Evolutionary conservation across 306 rosid genomes (phyloP), one percentile per base, ranked within the genome.

Genomic region (Potentilla sterilis): DNA sequence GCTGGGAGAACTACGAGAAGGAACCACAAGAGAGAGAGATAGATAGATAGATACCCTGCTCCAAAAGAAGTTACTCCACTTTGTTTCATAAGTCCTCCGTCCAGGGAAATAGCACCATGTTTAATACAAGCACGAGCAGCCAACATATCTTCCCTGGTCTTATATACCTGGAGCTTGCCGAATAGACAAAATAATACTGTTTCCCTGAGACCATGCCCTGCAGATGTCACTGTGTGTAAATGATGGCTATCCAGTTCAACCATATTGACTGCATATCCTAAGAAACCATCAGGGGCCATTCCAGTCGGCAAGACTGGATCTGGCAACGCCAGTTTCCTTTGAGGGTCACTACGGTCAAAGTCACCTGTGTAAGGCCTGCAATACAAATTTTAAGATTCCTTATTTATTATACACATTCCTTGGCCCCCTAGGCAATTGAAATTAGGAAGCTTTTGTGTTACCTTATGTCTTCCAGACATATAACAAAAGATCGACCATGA

Each of bases 221-320:
- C 74, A 42, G 83, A 70, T 9, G 90, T 83, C 69, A 35, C 81
- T 9, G 42, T 84, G 35, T 67, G 71, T 42, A 85, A 62, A 67
- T 86, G 81, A 74, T 52, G 10, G 9, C 28, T 22, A 57, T 85
- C 91, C 16, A 88, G 43, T 28, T 85, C 85, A 72, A 90, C 51
- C 96, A 88, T 74, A 74, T 90, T 90, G 24, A 90, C 96, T 19
- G 93, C 96, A 78, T 80, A 83, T 37, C 88, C 96, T 38, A 86
- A 7, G 78, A 90, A 90, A 24, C 93, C 93, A 2, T 5, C 28
- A 3, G 91, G 96, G 5, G 37, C 47, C 8, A 18, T 68, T 42
- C 93, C 88, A 37, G 75, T 68, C 16, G 62, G 69, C 35, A 85
- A 63, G 15, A 13, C 52, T 6, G 90, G 90, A 72, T 57, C 13